Evolutionary conservation across 1,139 yeast species (phyloP).

Genomic region (Komagataea norvegica): DNA sequence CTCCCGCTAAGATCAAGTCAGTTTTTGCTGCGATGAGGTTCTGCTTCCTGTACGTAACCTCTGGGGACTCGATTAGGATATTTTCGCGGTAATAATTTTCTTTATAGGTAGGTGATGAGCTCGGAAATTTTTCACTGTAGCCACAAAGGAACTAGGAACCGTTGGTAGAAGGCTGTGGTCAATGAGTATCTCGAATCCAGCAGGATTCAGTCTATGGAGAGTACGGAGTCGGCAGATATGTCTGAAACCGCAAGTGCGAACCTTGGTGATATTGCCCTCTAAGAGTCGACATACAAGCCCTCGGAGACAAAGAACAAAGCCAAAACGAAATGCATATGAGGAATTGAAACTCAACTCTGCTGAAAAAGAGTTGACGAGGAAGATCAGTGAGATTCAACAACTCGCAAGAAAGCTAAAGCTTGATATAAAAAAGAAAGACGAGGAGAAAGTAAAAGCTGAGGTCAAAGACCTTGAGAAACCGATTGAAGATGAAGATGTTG

Average conservation of each 20-base stretch:
- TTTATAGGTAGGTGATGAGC: slow-evolving; percentile 2
- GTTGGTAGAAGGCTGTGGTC: no score
- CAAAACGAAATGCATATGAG: slow-evolving; percentile 1
- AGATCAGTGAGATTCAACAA: slow-evolving; percentile 39
- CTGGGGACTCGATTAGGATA: background rate
- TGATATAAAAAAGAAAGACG: slow-evolving; percentile 24
- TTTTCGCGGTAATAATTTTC: slow-evolving; percentile 5
- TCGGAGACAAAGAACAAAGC: slow-evolving; percentile 1
- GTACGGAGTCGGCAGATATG: background rate
- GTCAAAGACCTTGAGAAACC: slow-evolving; percentile 10
- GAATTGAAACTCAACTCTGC: slow-evolving; percentile 16
- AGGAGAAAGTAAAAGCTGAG: slow-evolving; percentile 18
- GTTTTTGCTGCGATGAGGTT: no score
- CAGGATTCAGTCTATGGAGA: background rate
- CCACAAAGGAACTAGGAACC: no score
- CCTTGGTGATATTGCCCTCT: slow-evolving; percentile 6
- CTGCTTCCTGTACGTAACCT: no score
- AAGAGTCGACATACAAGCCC: background rate
- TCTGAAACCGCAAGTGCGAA: slow-evolving; percentile 2
- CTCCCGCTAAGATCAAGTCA: no score
- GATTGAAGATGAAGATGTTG: slow-evolving; percentile 27
- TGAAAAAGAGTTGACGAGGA: slow-evolving; percentile 28
- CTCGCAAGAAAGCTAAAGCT: slow-evolving; percentile 32
- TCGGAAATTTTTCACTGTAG: slow-evolving; percentile 8
- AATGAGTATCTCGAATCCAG: no score